Percentiles rank a stretch among this genome's conserved stretches.
Conservation (phyloP, 768 basidiomycete genomes). For the Phlegmacium glaucopus region DNA sequence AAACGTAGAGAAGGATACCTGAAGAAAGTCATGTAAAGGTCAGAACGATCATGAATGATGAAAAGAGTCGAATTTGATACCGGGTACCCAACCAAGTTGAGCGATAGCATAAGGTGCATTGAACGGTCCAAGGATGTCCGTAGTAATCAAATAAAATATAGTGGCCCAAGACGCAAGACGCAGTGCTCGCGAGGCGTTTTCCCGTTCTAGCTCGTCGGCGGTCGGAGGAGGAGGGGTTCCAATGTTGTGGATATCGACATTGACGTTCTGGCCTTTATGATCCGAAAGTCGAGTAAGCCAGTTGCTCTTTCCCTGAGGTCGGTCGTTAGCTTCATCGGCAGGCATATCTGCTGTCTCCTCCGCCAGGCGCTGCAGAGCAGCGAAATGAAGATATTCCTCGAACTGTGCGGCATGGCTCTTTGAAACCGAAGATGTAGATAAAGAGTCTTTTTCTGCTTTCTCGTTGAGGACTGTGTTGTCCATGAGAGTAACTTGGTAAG, state of each 20-base stretch:
- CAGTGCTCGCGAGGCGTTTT: conserved; percentile 41
- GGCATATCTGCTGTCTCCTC: conserved; percentile 14
- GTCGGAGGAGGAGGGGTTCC: conserved; percentile 16
- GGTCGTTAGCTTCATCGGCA: no score
- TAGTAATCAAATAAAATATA: conserved; percentile 56
- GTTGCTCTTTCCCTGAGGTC: conserved; percentile 9
- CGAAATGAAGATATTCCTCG: conserved; percentile 37
- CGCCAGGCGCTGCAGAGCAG: conserved; percentile 31
- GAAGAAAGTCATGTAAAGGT: not conserved
- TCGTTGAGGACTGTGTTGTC: no score
- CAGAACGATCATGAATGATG: not conserved
- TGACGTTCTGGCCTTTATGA: conserved; percentile 29
- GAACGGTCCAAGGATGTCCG: conserved; percentile 61
- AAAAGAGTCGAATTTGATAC: conserved; percentile 24
- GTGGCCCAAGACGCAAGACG: conserved; percentile 48
- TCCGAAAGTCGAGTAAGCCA: conserved; percentile 24
- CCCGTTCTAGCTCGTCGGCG: conserved; percentile 28
- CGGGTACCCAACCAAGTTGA: conserved; percentile 62
- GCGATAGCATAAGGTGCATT: conserved; percentile 57
- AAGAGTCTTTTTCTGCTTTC: no score
- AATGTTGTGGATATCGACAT: conserved; percentile 27
- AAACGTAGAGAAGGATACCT: conserved; percentile 40
- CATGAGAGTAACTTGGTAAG: no score
- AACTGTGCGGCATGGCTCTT: conserved; percentile 9
- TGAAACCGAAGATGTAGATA: no score